These are phyloP conservation scores for Ceraceosorus bombacis DNA, from an alignment of 1,284 basidiomycete genomes.

Conservation along the genomic window DNA sequence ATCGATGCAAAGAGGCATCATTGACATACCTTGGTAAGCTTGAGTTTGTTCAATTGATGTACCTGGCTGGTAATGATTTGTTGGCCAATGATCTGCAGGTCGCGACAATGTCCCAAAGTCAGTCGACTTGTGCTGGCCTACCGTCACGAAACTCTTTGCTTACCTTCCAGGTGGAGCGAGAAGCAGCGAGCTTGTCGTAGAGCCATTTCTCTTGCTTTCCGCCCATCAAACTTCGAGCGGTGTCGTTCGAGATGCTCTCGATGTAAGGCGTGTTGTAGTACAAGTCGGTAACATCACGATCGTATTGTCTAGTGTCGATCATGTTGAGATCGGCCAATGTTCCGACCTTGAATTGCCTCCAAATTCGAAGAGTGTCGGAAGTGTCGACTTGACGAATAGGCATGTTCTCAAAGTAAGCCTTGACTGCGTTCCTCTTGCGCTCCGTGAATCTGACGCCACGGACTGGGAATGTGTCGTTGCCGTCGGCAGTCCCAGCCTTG, in stretches of 20 bases:
- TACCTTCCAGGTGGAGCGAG: slow-evolving; percentile 59
- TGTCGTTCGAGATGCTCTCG: slow-evolving; percentile 27
- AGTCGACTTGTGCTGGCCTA: too few species aligned
- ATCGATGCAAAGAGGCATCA: too few species aligned
- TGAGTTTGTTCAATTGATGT: slow-evolving; percentile 13
- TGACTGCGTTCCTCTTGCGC: slow-evolving; percentile 59
- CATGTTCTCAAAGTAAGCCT: slow-evolving; percentile 65
- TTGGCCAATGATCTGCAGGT: slow-evolving; percentile 50
- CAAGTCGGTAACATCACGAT: slow-evolving; percentile 55
- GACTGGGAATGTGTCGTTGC: slow-evolving; percentile 58
- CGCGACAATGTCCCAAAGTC: too few species aligned
- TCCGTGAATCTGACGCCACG: slow-evolving; percentile 54
- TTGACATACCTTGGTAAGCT: too few species aligned
- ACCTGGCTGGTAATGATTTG: slow-evolving; percentile 33
- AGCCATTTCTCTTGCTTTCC: slow-evolving; percentile 60
- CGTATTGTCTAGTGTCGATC: slow-evolving; percentile 60
- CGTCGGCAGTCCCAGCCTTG: slow-evolving; percentile 56
- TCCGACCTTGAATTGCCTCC: slow-evolving; percentile 55
- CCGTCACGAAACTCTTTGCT: slow-evolving; percentile 6
- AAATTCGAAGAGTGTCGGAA: slow-evolving; percentile 60
- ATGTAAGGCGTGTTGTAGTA: slow-evolving; percentile 56
- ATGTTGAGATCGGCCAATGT: slow-evolving; percentile 41
- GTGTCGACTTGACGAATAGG: slow-evolving; percentile 61
- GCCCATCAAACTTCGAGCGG: slow-evolving; percentile 53
- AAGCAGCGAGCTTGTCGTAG: slow-evolving; percentile 54